Evolutionary conservation across 768 basidiomycete species (phyloP), one percentile per base, ranked within the genome.

Genomic region (Podaxis rugospora): DNA sequence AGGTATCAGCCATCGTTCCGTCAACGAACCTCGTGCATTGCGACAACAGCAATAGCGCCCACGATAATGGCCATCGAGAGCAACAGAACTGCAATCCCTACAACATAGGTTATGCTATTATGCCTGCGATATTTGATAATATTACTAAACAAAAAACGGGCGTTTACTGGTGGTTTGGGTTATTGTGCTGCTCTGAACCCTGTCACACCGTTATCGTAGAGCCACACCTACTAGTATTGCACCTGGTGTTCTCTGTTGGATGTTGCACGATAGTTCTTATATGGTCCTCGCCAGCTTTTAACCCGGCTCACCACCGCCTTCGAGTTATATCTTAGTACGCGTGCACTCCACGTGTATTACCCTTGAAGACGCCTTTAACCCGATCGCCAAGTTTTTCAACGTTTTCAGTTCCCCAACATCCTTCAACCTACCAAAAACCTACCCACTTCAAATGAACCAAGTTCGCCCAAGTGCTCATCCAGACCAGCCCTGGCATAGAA

Each of bases 291-390:
- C 14, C 7, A 36, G 32, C 49, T 51, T 42, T 5, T 50, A 51
- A n/a, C 25, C 49, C 50, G 56, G 40, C 51, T 35, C 57, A 40
- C 49, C 37, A 51, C 46, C 52, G 51, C 44, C 59, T 60, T 54
- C 52, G 32, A 55, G 32, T 49, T 61, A 55, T 55, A 61, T 54
- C 59, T 50, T 55, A 36, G 35, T 61, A 25, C 59, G 52, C 59
- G 59, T 61, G 59, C 59, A 55, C 44, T 35, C 52, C 59, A 61
- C 59, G 59, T 61, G 59, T 61, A 61, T 55, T 14, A 61, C 53
- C 53, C 35, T 61, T 61, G 59, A 55, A 55, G 46, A 61, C 52
- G 53, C 49, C 57, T 57, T 54, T 61, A 61, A 55, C 32, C 53
- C 32, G 36, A 49, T 49, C 39, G 4, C 47, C 53, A 14, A 37